Base-by-base conservation (phyloP, 2,329 filamentous ascomycete genomes). In the Trichoderma brevicompactum region DNA sequence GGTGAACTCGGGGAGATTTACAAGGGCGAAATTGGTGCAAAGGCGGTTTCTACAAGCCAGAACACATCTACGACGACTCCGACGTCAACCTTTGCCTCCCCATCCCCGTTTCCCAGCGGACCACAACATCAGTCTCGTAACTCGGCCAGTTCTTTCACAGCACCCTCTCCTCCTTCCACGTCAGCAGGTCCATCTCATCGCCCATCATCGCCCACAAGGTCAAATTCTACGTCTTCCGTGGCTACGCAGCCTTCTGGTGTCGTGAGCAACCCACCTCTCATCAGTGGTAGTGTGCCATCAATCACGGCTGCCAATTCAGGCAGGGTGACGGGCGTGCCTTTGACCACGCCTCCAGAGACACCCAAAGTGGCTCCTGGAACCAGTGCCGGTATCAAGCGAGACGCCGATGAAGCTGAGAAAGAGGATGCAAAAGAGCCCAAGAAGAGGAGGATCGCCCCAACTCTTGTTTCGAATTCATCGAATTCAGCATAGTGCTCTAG, bases 271-370 rank as follows among this genome's bases (percentile, higher is more conserved):
- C 92, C 92, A 1, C 88, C 91, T 1, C 87, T 95, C 1, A 90
- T 92, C 8, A 85, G 92, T 38, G 90, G 92, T 13, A 91, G 84
- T 62, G 84, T 97, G 15, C 92, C 93, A 0, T 84, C 89, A 60
- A 87, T 96, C 32, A 88, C 91, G 12, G 92, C 92, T 6, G 81
- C 90, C 9, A 90, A 89, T 68, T 91, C 90, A 1, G 84, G 83
- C 49, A 87, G 87, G 71, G 80, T 86, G 3, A 81, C 82, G 0
- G 83, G 84, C 0, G 79, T 96, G 49, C 91, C 93, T 0, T 87
- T 96, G 72, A 92, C 91, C 43, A 97, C 94, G 7, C 94, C 95
- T 2, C 95, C 94, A 0, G 91, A 96, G 75, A 98, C 94, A 3
- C 94, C 94, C 6, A 83, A 84, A 46, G 76, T 74, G 50, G 69